Percentiles rank a stretch among this genome's conserved stretches.
Conservation (phyloP, 768 basidiomycete genomes). For the Leccinum boreale region DNA sequence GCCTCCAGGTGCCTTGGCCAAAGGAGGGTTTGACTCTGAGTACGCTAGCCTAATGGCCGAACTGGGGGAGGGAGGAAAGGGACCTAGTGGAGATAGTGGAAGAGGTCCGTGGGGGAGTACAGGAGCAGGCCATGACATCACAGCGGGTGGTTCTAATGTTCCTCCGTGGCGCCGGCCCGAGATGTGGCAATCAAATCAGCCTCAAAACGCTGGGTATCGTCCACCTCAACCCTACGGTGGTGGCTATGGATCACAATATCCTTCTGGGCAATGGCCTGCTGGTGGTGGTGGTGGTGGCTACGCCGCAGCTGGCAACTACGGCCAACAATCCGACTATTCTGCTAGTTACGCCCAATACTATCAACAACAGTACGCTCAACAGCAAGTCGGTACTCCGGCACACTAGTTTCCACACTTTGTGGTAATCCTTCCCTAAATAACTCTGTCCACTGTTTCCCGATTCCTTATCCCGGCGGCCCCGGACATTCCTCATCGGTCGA, state of each 20-base stretch:
- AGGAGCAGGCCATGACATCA: slow-evolving; percentile 55
- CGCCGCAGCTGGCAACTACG: slow-evolving; percentile 27
- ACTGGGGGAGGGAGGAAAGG: slow-evolving; percentile 78
- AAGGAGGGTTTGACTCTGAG: slow-evolving; percentile 93
- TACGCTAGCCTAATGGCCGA: slow-evolving; percentile 98
- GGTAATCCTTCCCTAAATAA: slow-evolving; percentile 29
- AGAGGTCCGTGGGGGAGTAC: slow-evolving; percentile 64
- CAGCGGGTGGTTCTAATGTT: slow-evolving; percentile 67
- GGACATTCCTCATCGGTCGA: slow-evolving; percentile 12
- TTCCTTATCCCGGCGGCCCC: slow-evolving; percentile 13
- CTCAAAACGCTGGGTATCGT: slow-evolving; percentile 58
- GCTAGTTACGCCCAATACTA: slow-evolving; percentile 83
- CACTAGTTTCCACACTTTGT: slow-evolving; percentile 22
- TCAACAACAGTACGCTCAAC: slow-evolving; percentile 83
- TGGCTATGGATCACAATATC: slow-evolving; percentile 44
- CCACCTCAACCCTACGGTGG: slow-evolving; percentile 61
- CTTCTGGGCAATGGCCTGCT: slow-evolving; percentile 36
- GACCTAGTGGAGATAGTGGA: slow-evolving; percentile 50
- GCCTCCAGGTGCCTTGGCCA: slow-evolving; percentile 40
- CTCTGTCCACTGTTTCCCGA: slow-evolving; percentile 14
- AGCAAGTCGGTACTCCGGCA: slow-evolving; percentile 51
- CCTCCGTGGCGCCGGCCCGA: slow-evolving; percentile 93
- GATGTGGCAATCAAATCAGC: slow-evolving; percentile 68
- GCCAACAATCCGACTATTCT: slow-evolving; percentile 62
- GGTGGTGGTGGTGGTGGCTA: slow-evolving; percentile 35